phyloP scores from a whole-genome alignment of 305 asterid species.

The Fraxinus platypoda region DNA sequence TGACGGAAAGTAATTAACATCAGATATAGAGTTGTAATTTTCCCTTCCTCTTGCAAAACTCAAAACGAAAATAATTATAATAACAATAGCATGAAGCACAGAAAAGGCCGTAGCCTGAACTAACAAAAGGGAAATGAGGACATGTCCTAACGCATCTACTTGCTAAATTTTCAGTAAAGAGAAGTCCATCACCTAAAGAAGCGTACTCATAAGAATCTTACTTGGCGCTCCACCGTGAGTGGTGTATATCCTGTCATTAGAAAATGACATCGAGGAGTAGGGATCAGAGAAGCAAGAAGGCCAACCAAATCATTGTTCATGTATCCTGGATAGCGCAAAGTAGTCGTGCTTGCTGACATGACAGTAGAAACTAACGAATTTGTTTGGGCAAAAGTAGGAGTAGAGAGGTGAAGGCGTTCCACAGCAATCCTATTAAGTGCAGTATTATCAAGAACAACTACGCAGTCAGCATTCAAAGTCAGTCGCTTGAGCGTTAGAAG shows the following conservation, averaged over 20 bases:
- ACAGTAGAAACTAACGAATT: constrained; percentile 98
- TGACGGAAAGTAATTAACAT: background rate
- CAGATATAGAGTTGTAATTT: background rate
- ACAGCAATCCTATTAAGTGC: constrained; percentile 97
- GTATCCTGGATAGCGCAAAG: constrained; percentile 96
- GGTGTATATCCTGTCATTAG: constrained; percentile 99
- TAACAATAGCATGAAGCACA: background rate
- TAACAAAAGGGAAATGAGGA: background rate
- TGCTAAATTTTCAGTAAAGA: background rate
- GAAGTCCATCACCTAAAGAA: constrained; percentile 5
- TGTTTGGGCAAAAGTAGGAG: constrained; percentile 95
- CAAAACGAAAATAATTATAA: background rate
- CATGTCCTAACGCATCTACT: background rate
- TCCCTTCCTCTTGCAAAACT: background rate
- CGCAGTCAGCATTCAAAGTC: constrained; percentile 94
- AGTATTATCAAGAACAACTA: constrained; percentile 98
- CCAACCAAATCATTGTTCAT: constrained; percentile 99
- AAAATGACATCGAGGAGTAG: constrained; percentile 99
- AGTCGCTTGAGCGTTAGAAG: constrained; percentile 91
- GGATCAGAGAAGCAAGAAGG: constrained; percentile 97
- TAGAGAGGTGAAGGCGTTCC: constrained; percentile 89
- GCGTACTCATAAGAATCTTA: constrained; percentile 32
- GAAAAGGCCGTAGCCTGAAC: background rate
- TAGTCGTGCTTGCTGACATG: constrained; percentile 99
- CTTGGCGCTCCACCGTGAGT: constrained; percentile 99